These are phyloP conservation scores for Yamadazyma sp. DNA, from an alignment of 1,139 yeast species.

Conservation along the genomic window DNA sequence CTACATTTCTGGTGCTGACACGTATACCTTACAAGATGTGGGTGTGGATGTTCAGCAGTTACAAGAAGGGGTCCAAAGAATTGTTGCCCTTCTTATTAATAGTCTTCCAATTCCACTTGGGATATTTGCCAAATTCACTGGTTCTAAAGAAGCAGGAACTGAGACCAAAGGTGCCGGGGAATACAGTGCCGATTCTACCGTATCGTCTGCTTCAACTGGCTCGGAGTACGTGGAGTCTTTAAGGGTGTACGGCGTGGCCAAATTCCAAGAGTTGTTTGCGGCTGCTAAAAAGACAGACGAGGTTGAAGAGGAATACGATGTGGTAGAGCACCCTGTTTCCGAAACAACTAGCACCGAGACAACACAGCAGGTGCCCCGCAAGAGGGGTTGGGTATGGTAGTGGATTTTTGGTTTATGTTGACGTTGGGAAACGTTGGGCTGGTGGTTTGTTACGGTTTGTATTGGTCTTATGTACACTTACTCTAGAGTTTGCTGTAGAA, in stretches of 20 bases:
- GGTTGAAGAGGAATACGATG: constrained; percentile 38
- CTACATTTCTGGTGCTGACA: constrained; percentile 18
- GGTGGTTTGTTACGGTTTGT: not conserved
- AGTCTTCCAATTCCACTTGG: not conserved
- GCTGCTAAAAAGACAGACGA: constrained; percentile 4
- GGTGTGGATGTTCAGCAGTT: constrained; percentile 8
- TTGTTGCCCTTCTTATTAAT: not conserved
- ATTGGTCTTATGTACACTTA: constrained; percentile 1
- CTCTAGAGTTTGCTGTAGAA: too few species aligned
- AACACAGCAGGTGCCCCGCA: constrained; percentile 6
- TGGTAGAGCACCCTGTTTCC: constrained; percentile 29
- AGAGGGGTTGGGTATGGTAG: constrained; percentile 35
- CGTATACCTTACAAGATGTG: not conserved
- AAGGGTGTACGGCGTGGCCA: constrained; percentile 5
- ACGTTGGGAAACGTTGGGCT: not conserved
- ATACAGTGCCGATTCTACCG: not conserved
- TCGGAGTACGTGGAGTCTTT: constrained; percentile 5
- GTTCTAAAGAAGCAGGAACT: not conserved
- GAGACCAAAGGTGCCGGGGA: not conserved
- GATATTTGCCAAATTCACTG: not conserved
- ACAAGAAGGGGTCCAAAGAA: not conserved
- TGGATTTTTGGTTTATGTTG: not conserved
- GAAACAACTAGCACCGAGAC: constrained; percentile 10
- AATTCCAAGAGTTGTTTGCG: constrained; percentile 5
- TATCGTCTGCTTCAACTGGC: not conserved